A percentile compares a stretch with the other conserved stretches of the same genome.
These are phyloP conservation scores for Alternaria hordeiaustralica DNA, from an alignment of 2,329 filamentous ascomycete species.

Conservation along the genomic window DNA sequence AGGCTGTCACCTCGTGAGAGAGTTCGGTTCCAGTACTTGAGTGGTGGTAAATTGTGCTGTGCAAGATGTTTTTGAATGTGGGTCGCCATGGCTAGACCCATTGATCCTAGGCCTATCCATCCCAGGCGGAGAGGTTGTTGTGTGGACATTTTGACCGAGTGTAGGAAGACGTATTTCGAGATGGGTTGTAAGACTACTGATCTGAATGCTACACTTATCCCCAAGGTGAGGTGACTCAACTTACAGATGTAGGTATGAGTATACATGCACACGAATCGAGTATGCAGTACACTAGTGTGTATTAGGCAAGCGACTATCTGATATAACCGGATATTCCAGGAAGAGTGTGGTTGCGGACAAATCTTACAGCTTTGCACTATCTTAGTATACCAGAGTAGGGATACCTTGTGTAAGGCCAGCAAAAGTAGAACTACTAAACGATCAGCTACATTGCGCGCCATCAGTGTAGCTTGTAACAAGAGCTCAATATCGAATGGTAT, in stretches of 20 bases:
- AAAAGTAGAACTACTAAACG: not conserved
- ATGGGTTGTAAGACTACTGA: not conserved
- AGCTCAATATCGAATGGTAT: not conserved
- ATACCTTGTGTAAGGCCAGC: not conserved
- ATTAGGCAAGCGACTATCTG: slow-evolving; percentile 8
- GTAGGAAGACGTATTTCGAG: not conserved
- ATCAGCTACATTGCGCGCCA: not conserved
- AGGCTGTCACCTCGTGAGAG: slow-evolving; percentile 53
- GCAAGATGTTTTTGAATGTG: slow-evolving; percentile 57
- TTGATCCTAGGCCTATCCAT: slow-evolving; percentile 57
- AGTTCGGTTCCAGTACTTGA: slow-evolving; percentile 57
- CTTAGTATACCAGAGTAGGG: not conserved
- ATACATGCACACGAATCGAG: not conserved
- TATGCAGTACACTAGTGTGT: slow-evolving; percentile 8
- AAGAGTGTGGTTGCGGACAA: not conserved
- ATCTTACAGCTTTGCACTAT: not conserved
- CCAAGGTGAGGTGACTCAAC: not conserved
- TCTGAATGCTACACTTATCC: not conserved
- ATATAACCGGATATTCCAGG: slow-evolving; percentile 5
- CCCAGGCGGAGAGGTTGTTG: slow-evolving; percentile 11
- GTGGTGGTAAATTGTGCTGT: slow-evolving; percentile 17
- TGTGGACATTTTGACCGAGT: slow-evolving; percentile 9
- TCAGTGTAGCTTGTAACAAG: not conserved
- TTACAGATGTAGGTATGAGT: not conserved
- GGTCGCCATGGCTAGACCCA: slow-evolving; percentile 59